A percentile compares a stretch with the other conserved stretches of the same genome.
Evolutionary conservation across 192 early-diverging fungal genomes (phyloP).

Genomic region (Backusella morwellensis): DNA sequence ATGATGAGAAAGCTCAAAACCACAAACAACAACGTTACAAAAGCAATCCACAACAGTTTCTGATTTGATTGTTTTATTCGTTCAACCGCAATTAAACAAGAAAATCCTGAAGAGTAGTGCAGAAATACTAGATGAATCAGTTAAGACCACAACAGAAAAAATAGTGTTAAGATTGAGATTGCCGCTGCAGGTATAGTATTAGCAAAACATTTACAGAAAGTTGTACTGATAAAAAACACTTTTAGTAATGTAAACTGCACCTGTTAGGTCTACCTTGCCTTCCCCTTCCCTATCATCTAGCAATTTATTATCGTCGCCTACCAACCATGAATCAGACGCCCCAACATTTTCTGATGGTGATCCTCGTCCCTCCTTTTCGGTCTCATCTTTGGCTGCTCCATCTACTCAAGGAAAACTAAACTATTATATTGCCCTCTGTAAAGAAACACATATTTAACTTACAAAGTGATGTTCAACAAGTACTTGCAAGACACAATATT

Average conservation of each 20-base stretch:
- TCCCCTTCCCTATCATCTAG: not conserved
- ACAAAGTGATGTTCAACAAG: too few species aligned
- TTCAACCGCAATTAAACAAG: too few species aligned
- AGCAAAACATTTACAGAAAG: constrained; percentile 13
- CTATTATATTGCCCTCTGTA: not conserved
- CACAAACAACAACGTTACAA: too few species aligned
- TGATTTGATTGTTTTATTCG: too few species aligned
- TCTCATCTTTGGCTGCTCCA: not conserved
- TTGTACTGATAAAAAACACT: constrained; percentile 7
- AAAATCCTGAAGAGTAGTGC: too few species aligned
- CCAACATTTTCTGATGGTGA: not conserved
- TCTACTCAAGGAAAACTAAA: constrained; percentile 4
- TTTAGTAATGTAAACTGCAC: constrained; percentile 3
- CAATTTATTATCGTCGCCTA: not conserved
- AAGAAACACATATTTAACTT: too few species aligned
- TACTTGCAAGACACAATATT: too few species aligned
- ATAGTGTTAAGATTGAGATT: not conserved
- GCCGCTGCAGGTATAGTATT: not conserved
- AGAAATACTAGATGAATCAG: too few species aligned
- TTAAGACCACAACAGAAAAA: not conserved
- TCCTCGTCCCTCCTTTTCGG: not conserved
- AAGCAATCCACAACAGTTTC: too few species aligned
- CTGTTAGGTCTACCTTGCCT: not conserved
- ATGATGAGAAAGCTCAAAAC: too few species aligned
- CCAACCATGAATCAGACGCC: not conserved